Evolutionary conservation across 2,329 filamentous ascomycete species (phyloP), one percentile per base, ranked within the genome.

Genomic region (Pseudogymnoascus pannorum): DNA sequence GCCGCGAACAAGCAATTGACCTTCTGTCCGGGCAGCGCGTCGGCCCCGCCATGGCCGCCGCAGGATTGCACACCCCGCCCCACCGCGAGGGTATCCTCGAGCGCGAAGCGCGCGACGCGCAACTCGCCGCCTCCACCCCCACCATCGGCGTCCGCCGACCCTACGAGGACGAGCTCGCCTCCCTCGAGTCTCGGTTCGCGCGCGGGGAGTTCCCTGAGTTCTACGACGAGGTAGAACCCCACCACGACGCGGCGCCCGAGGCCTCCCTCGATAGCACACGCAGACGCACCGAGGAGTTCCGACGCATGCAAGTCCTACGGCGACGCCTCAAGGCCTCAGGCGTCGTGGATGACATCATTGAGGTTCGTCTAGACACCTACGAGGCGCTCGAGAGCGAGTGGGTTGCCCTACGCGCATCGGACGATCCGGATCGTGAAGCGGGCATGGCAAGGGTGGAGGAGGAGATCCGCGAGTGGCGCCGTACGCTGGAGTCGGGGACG

Each of bases 1-100:
- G 64, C 8, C 79, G 82, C 38, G 81, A 83, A 60, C 71, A 73
- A 26, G 71, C 69, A 68, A 73, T 86, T 22, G 78, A 85, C 60
- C 26, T 76, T 8, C 75, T 79, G 60, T 81, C 80, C 42, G 71
- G 73, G 3, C 69, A 72, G 12, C 67, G 64, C 0, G 71, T 75
- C 1, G 64, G 80, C 5, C 68, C 74, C 20, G 74, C 75, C n/a
- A 86, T 87, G 83, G 64, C 71, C 4, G 65, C 70, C 1, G 68
- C 68, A 0, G 77, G 76, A 0, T 60, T 82, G 1, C 64, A 61
- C 8, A 76, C 80, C 31, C 83, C 83, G 0, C 9, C 65, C 0
- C 76, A 75, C 0, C 77, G 85, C 7, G 73, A 78, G 66, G 75
- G 75, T 2, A 62, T 65, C 16, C 54, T 68, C 2, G 64, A 75